phyloP scores from a whole-genome alignment of 768 basidiomycete species.

The Nidularia sp. region DNA sequence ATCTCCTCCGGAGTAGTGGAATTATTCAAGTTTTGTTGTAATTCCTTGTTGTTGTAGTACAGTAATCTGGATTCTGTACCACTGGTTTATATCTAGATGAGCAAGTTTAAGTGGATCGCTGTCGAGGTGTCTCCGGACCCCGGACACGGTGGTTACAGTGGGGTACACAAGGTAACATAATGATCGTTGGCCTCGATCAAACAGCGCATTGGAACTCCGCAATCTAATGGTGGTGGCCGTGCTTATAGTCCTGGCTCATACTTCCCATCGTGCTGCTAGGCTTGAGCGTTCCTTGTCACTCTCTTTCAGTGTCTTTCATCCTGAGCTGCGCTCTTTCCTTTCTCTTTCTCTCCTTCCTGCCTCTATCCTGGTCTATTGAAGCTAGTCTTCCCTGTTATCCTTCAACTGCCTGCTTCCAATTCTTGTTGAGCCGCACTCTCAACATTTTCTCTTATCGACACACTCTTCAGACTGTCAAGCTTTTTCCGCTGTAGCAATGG shows the following conservation, averaged over 20 bases:
- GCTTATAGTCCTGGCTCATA: background rate
- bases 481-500: slow-evolving; percentile 46
- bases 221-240: slow-evolving; percentile 4
- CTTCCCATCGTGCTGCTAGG: background rate
- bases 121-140: no score
- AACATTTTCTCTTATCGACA: slow-evolving; percentile 4
- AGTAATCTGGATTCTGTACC: no score
- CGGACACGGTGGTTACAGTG: no score
- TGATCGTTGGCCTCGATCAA: no score
- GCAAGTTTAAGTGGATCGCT: no score
- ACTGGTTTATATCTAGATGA: no score
- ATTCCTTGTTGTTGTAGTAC: no score
- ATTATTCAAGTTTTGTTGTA: no score
- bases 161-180: no score
- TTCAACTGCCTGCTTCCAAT: slow-evolving; percentile 13
- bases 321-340: slow-evolving; percentile 5
- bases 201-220: slow-evolving; percentile 10
- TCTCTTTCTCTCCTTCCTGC: slow-evolving; percentile 20
- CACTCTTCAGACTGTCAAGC: slow-evolving; percentile 3
- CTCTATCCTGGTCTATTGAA: slow-evolving; percentile 26
- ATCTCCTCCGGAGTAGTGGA: no score
- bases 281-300: slow-evolving; percentile 12
- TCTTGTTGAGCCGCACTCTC: slow-evolving; percentile 11
- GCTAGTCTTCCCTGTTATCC: slow-evolving; percentile 32
- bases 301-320: slow-evolving; percentile 13